Evolutionary conservation across 495 filamentous ascomycete genomes (phyloP), one percentile per base, ranked within the genome.

Genomic region (Staphylotrichum tortipilum): DNA sequence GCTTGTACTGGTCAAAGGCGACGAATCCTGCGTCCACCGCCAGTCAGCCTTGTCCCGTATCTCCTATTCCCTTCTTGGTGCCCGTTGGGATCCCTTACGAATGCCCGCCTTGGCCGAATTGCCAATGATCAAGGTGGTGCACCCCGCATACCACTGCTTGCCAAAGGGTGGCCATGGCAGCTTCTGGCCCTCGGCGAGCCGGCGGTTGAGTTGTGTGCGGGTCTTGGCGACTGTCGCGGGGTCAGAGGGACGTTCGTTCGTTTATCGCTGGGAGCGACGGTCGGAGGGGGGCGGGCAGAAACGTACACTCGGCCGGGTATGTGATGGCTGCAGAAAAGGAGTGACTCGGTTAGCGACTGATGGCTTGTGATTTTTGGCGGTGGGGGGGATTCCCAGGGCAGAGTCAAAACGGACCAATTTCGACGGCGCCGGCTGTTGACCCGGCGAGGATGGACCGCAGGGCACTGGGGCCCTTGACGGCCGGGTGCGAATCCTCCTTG

Each of bases 81-180:
- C 10, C 6, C 10, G 10, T 5, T 28, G 29, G 39, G n/a, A 33
- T 29, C 38, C 68, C 85, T 35, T 75, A 89, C 91, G 82, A 55
- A 98, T 89, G 43, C 92, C 92, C 33, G 94, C 92, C 68, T 98
- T 98, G 53, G 89, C 68, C 23, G 89, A 91, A 71, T 98, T 98
- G 44, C 92, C 92, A 54, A 97, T 89, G 41, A 98, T 92, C 65
- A 97, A 71, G 21, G 92, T 96, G 18, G 92, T 97, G 71, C 92
- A 98, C 30, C 92, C 92, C 30, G 92, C 92, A 63, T 97, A 98
- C 92, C 92, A 98, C 59, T 94, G 89, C 48, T 65, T 72, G 26
- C 94, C 94, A 56, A 97, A 97, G 22, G 87, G 86, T 28, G 92
- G 92, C 85, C 87, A 96, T 38, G 90, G 89, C n/a, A 95, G 77